A percentile compares a stretch with the other conserved stretches of the same genome.
These are phyloP conservation scores for Leccinum pellstonianum DNA, from an alignment of 768 basidiomycete genomes.

Conservation along the genomic window DNA sequence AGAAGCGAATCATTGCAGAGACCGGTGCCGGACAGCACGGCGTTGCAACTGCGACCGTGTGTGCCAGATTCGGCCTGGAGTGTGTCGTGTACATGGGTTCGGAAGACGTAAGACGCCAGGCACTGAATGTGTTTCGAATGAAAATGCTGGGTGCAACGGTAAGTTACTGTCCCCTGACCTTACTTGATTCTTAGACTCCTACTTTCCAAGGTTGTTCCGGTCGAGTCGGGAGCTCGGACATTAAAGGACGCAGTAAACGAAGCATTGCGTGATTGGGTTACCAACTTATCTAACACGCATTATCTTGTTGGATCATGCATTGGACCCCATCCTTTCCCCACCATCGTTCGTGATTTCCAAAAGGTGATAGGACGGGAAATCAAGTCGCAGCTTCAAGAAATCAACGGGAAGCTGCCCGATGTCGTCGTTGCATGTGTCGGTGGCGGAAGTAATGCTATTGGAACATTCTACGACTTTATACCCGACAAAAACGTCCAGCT, in stretches of 20 bases:
- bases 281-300: conserved; percentile 89
- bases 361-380: conserved; percentile 94
- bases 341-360: conserved; percentile 98
- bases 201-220: conserved; percentile 75
- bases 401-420: conserved; percentile 85
- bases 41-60: conserved; percentile 97
- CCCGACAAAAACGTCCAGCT: conserved; percentile 80
- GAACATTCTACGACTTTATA: conserved; percentile 97
- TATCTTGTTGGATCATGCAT: conserved; percentile 97
- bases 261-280: conserved; percentile 98
- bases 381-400: conserved; percentile 75
- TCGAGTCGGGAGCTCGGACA: conserved; percentile 90
- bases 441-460: conserved; percentile 97
- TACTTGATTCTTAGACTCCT: background rate
- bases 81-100: conserved; percentile 98
- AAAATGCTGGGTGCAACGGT: conserved; percentile 95
- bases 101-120: conserved; percentile 94
- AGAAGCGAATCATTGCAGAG: conserved; percentile 97
- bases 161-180: background rate
- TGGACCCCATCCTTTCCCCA: conserved; percentile 98
- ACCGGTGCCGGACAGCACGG: conserved; percentile 99
- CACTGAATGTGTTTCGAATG: conserved; percentile 96
- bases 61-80: conserved; percentile 93
- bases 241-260: conserved; percentile 99
- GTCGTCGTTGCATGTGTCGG: conserved; percentile 96